Conservation (phyloP, 1,284 basidiomycete species). For the Trametes versicolor region DNA sequence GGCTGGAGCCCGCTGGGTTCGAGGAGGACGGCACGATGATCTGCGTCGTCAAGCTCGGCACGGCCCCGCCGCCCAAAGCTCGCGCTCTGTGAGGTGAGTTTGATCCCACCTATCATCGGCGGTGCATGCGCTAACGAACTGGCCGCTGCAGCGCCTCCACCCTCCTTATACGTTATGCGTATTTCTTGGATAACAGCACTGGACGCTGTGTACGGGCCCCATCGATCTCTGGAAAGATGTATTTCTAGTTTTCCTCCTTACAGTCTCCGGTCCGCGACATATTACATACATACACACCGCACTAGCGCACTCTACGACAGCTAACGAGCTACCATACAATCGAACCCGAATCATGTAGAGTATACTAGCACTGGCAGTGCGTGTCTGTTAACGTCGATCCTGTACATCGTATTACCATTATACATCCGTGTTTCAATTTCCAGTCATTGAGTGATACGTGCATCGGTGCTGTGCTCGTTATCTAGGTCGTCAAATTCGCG, state of each 20-base stretch:
- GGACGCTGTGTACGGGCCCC: no score
- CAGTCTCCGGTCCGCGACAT: neutral
- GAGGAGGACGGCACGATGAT: neutral
- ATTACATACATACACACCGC: neutral
- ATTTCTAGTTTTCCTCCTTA: neutral
- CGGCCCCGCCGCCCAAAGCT: neutral
- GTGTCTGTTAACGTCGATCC: neutral
- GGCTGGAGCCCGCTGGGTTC: neutral
- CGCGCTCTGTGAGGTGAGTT: neutral
- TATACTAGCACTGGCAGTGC: constrained; percentile 1
- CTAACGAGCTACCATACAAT: constrained; percentile 1
- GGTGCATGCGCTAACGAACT: neutral
- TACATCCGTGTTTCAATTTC: neutral
- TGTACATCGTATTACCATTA: neutral
- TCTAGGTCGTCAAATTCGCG: neutral
- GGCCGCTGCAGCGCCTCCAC: neutral
- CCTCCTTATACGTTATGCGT: neutral
- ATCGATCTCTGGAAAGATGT: neutral
- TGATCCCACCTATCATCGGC: neutral
- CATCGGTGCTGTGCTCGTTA: neutral
- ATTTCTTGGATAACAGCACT: neutral
- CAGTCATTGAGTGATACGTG: neutral
- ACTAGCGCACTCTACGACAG: neutral
- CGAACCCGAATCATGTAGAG: neutral
- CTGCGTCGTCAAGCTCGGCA: neutral